Percentiles rank a stretch among this genome's conserved stretches.
Evolutionary conservation across 495 filamentous ascomycete species (phyloP).

Genomic region (Tuber borchii): DNA sequence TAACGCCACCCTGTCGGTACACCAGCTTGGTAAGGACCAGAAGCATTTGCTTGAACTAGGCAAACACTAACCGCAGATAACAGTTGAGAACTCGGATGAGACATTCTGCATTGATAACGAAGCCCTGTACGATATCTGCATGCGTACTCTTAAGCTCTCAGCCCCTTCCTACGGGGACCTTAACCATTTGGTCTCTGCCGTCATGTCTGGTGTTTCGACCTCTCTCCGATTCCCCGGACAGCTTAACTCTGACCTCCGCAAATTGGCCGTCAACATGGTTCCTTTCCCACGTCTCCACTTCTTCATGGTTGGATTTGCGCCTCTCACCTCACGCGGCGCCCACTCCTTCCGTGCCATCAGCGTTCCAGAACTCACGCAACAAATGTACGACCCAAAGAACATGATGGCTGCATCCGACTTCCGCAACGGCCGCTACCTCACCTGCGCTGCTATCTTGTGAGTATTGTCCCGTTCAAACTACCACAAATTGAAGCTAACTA

Average conservation of each 20-base stretch:
- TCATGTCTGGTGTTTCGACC: constrained; percentile 99
- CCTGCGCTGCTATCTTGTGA: constrained; percentile 95
- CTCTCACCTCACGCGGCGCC: constrained; percentile 91
- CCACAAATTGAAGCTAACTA: constrained; percentile 18
- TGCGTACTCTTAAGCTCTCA: constrained; percentile 96
- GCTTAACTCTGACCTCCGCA: constrained; percentile 99
- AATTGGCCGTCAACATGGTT: constrained; percentile 99
- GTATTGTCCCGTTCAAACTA: background rate
- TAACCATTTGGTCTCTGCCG: constrained; percentile 98
- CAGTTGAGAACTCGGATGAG: constrained; percentile 99
- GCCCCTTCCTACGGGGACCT: constrained; percentile 98
- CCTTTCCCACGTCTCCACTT: constrained; percentile 99
- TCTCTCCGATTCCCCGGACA: constrained; percentile 98
- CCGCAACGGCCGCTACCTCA: constrained; percentile 98
- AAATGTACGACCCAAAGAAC: constrained; percentile 99
- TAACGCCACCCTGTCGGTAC: constrained; percentile 97
- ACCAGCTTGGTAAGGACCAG: constrained; percentile 62
- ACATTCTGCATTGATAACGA: constrained; percentile 99
- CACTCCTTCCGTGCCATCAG: constrained; percentile 94
- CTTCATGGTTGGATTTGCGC: constrained; percentile 99
- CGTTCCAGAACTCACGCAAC: constrained; percentile 98
- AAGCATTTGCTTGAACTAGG: constrained; percentile 23
- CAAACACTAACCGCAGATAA: constrained; percentile 29
- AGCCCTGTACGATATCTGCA: constrained; percentile 99
- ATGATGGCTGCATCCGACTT: constrained; percentile 99